phyloP scores from a whole-genome alignment of 495 filamentous ascomycete genomes.

The Hypoxylon trugodes region DNA sequence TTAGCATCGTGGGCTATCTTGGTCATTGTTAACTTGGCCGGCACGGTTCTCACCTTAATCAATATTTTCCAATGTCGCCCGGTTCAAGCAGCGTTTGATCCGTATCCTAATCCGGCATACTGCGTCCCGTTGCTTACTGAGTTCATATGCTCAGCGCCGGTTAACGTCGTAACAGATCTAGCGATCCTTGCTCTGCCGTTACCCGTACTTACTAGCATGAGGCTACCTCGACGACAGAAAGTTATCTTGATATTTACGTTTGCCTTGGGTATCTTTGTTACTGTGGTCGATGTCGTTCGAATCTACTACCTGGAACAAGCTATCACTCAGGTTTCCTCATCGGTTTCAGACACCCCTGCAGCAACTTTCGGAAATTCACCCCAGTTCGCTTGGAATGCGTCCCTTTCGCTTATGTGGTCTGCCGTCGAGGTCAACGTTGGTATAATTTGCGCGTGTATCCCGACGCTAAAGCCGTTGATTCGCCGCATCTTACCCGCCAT shows the following conservation, averaged over 20 bases:
- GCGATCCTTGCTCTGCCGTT: slow-evolving; percentile 85
- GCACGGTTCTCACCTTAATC: slow-evolving; percentile 79
- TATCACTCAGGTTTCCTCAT: slow-evolving; percentile 44
- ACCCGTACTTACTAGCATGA: slow-evolving; percentile 86
- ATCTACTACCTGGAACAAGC: slow-evolving; percentile 90
- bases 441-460: slow-evolving; percentile 87
- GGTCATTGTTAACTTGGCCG: slow-evolving; percentile 77
- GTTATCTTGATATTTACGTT: slow-evolving; percentile 84
- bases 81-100: slow-evolving; percentile 67
- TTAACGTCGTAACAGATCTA: slow-evolving; percentile 87
- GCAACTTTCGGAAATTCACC: slow-evolving; percentile 47
- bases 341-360: slow-evolving; percentile 35
- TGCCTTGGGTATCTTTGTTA: slow-evolving; percentile 82
- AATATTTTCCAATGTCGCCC: slow-evolving; percentile 93
- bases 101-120: slow-evolving; percentile 48
- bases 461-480: slow-evolving; percentile 86
- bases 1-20: slow-evolving; percentile 75
- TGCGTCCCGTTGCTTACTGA: slow-evolving; percentile 82
- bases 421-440: slow-evolving; percentile 90
- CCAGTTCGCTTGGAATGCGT: slow-evolving; percentile 73
- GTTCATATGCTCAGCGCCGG: slow-evolving; percentile 82
- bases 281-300: slow-evolving; percentile 85
- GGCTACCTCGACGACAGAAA: slow-evolving; percentile 83
- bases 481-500: slow-evolving; percentile 77
- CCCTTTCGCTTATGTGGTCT: slow-evolving; percentile 90